phyloP scores from a whole-genome alignment of 129 eudicot genomes.

The Flaveria trinervia region DNA sequence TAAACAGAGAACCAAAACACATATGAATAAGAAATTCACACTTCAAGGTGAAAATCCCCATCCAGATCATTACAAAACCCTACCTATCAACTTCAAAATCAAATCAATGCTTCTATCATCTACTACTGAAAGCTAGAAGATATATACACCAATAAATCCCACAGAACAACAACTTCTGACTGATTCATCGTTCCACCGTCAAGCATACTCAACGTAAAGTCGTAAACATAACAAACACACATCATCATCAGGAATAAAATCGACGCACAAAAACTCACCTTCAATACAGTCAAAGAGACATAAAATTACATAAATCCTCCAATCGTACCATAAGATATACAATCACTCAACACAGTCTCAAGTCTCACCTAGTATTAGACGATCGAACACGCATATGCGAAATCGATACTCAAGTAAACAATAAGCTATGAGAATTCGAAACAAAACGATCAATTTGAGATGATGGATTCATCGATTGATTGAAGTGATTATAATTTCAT shows the following conservation, averaged over 20 bases:
- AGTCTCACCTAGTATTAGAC: too few species aligned
- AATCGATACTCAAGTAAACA: neutral
- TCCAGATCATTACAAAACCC: neutral
- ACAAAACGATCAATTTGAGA: too few species aligned
- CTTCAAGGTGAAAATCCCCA: neutral
- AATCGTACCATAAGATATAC: neutral
- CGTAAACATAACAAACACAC: conserved; percentile 2
- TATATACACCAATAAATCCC: neutral
- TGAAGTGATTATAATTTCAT: too few species aligned
- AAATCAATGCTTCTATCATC: neutral
- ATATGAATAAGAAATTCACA: neutral
- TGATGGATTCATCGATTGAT: neutral
- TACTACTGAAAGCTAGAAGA: neutral
- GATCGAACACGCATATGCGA: neutral
- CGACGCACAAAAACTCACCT: neutral
- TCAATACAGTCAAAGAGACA: neutral
- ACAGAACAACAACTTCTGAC: neutral
- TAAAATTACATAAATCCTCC: neutral
- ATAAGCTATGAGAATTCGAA: neutral
- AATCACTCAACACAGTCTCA: neutral
- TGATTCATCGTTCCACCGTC: neutral
- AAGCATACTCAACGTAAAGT: neutral
- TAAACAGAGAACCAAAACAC: neutral
- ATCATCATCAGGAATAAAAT: too few species aligned
- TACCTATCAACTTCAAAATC: neutral